phyloP scores from a whole-genome alignment of 768 basidiomycete genomes.

The Amanita thiersii region DNA sequence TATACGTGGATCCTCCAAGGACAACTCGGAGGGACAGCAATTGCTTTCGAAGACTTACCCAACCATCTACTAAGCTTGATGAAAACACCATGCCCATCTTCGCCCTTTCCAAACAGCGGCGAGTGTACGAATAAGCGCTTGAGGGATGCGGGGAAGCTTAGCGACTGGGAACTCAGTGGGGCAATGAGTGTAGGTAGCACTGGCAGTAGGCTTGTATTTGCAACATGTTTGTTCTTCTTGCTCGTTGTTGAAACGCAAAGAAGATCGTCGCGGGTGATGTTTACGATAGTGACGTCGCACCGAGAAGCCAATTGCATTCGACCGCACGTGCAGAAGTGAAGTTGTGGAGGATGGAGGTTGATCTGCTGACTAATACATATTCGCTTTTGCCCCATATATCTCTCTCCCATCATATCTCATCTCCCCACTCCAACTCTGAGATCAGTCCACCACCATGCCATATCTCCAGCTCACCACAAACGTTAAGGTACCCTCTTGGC shows the following conservation, averaged over 20 bases:
- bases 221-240: not conserved
- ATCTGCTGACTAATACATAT: too few relatives aligned
- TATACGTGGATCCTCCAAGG: slow-evolving; percentile 7
- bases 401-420: too few relatives aligned
- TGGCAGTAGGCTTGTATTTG: not conserved
- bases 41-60: not conserved
- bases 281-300: slow-evolving; percentile 3
- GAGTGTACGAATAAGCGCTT: too few relatives aligned
- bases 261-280: slow-evolving; percentile 4
- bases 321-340: too few relatives aligned
- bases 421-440: too few relatives aligned
- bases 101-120: too few relatives aligned
- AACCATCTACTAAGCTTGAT: not conserved
- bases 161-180: too few relatives aligned
- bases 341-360: too few relatives aligned
- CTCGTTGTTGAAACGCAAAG: not conserved
- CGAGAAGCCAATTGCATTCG: too few relatives aligned
- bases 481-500: slow-evolving; percentile 24
- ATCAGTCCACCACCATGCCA: slow-evolving; percentile 25
- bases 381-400: too few relatives aligned
- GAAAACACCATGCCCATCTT: not conserved
- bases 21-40: not conserved
- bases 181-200: too few relatives aligned
- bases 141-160: too few relatives aligned
- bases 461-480: slow-evolving; percentile 35